Evolutionary conservation across 495 filamentous ascomycete genomes (phyloP), one percentile per base, ranked within the genome.

Genomic region (Neurospora africana): DNA sequence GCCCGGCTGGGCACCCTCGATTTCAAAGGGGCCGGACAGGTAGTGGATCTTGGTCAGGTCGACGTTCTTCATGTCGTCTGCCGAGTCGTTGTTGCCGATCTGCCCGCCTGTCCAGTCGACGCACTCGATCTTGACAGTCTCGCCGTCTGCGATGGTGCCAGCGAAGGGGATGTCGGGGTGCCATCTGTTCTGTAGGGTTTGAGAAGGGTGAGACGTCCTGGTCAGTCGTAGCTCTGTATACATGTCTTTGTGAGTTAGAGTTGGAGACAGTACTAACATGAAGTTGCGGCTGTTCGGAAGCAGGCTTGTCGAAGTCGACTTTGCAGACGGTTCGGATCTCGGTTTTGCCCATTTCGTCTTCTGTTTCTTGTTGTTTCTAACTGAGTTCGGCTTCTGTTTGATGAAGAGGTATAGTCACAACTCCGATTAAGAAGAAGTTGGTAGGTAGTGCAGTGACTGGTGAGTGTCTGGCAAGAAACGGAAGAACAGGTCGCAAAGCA

Each of bases 81-180:
- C 95, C 27, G 85, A 90, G 81, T 97, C 94, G 77, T 95, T 89
- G 82, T 98, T 97, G 38, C 81, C 79, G 80, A 98, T 97, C 75
- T 97, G 94, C 2, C 94, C 94, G 19, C 93, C 93, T 2, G 89
- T 91, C 90, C 92, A 95, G 81, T 98, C 95, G 27, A 97, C 83
- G 75, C 95, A 98, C 86, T 97, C 93, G 76, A 98, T 95, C 83
- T 97, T 97, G 73, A 97, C 94, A 4, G 92, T 90, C 80, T 98
- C 95, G 43, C 89, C 90, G 79, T 95, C 91, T 75, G 89, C 89
- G 79, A 98, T 95, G 58, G 88, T 90, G 39, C 86, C 91, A 44
- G 82, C 85, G 70, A 87, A 88, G 15, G 95, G 95, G 75, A 98
- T 90, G 75, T 97, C 94, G 41, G 94, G 94, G 78, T 98, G 94